Percentiles rank a stretch among this genome's conserved stretches.
phyloP scores from a whole-genome alignment of 129 eudicot genomes.

The Lonicera japonica region DNA sequence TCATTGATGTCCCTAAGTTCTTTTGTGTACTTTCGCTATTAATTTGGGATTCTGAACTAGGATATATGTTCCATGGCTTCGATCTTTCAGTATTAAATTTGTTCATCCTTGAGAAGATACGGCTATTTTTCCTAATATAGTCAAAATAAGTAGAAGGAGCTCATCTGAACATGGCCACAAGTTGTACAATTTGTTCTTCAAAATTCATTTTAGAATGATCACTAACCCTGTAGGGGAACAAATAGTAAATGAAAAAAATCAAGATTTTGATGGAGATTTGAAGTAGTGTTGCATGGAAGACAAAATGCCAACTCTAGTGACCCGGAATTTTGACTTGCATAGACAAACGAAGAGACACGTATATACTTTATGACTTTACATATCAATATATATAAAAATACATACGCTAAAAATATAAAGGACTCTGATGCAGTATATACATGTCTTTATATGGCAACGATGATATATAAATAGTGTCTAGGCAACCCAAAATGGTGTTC shows the following conservation, averaged over 20 bases:
- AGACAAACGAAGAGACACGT: neutral
- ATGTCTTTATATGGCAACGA: too few species aligned
- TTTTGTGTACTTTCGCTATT: constrained; percentile 58
- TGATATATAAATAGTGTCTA: too few species aligned
- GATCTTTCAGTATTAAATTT: constrained; percentile 50
- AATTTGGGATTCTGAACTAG: constrained; percentile 39
- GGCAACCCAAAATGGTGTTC: too few species aligned
- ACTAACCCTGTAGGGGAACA: neutral
- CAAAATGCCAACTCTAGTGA: too few species aligned
- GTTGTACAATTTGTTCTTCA: neutral
- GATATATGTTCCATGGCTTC: constrained; percentile 63
- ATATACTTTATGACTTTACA: neutral
- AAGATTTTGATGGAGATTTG: neutral
- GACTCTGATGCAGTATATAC: too few species aligned
- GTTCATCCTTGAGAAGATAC: constrained; percentile 31
- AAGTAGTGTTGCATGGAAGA: too few species aligned
- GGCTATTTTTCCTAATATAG: neutral
- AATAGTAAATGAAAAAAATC: neutral
- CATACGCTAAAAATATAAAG: too few species aligned
- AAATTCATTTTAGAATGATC: neutral
- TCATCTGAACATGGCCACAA: neutral
- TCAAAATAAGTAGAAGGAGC: constrained; percentile 9
- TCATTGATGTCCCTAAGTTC: constrained; percentile 69
- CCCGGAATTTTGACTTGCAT: too few species aligned
- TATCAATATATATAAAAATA: neutral